Percentiles rank a stretch among this genome's conserved stretches.
Conservation (phyloP, 1,284 basidiomycete species). For the Mycena citricolor region DNA sequence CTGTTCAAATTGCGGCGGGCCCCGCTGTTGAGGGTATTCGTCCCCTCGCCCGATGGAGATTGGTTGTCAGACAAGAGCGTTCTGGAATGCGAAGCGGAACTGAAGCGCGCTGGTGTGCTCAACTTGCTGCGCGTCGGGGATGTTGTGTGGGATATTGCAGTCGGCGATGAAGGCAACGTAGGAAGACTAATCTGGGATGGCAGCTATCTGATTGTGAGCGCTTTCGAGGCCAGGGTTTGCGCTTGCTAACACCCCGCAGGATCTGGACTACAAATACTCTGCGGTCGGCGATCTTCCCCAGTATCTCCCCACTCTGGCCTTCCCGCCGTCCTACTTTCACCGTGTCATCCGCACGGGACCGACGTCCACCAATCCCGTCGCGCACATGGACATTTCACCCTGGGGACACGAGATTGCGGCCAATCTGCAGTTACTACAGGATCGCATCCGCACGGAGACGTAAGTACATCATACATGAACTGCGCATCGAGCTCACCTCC, state of each 20-base stretch:
- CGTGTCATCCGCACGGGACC: constrained; percentile 67
- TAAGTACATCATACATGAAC: constrained; percentile 38
- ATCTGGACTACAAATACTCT: constrained; percentile 79
- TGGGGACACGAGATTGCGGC: constrained; percentile 74
- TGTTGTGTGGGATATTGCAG: constrained; percentile 79
- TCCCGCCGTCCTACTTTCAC: constrained; percentile 83
- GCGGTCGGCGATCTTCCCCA: constrained; percentile 71
- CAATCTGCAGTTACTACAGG: constrained; percentile 74
- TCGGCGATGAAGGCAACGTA: constrained; percentile 78
- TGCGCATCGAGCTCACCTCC: constrained; percentile 10
- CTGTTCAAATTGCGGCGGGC: constrained; percentile 67
- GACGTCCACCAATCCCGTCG: constrained; percentile 64
- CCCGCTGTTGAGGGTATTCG: constrained; percentile 73
- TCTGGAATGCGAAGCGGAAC: constrained; percentile 74
- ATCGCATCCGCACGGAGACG: constrained; percentile 77
- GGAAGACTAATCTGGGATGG: constrained; percentile 82
- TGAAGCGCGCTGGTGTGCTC: constrained; percentile 61
- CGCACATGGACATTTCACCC: constrained; percentile 68
- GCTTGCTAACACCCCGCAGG: constrained; percentile 41
- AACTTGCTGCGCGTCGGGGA: constrained; percentile 68
- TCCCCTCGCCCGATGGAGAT: constrained; percentile 77
- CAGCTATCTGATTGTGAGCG: constrained; percentile 70
- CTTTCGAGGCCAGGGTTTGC: constrained; percentile 4
- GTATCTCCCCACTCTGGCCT: constrained; percentile 72
- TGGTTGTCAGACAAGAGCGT: constrained; percentile 80